Percentiles rank a stretch among this genome's conserved stretches.
These are phyloP conservation scores for Trichoderma endophyticum DNA, from an alignment of 2,329 filamentous ascomycete genomes.

Conservation along the genomic window DNA sequence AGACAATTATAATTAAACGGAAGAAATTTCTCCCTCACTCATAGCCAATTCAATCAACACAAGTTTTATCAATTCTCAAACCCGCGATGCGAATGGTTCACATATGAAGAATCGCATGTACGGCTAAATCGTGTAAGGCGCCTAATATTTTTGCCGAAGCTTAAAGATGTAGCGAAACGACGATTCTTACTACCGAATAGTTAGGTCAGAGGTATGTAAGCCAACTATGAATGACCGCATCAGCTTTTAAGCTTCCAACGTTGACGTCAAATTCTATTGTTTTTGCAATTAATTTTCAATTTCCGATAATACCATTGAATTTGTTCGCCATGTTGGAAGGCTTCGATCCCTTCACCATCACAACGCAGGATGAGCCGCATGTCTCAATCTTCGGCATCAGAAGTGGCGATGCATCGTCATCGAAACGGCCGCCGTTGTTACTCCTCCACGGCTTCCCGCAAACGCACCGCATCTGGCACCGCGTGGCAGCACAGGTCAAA, in stretches of 20 bases:
- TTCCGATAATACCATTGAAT: not conserved
- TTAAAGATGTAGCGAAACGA: not conserved
- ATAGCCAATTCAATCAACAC: not conserved
- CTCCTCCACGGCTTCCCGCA: conserved; percentile 54
- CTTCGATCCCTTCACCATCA: not conserved
- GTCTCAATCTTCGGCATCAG: not conserved
- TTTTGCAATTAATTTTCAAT: not conserved
- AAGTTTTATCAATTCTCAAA: not conserved
- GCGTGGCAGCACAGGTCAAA: conserved; percentile 38
- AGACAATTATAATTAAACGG: not conserved
- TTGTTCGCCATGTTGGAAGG: not conserved
- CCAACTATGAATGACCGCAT: not conserved
- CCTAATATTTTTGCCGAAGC: conserved; percentile 2
- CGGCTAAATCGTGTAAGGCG: not conserved
- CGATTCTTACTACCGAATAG: not conserved
- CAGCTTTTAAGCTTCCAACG: not conserved
- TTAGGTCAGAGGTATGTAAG: not conserved
- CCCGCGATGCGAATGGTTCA: not conserved
- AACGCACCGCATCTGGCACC: conserved; percentile 51
- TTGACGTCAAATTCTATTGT: not conserved
- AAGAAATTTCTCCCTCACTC: not conserved
- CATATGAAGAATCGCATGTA: not conserved
- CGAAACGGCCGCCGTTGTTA: conserved; percentile 40
- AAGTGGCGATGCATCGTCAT: conserved; percentile 13
- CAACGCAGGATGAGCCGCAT: not conserved